Percentiles rank a stretch among this genome's conserved stretches.
Evolutionary conservation across 768 basidiomycete species (phyloP).

Genomic region (Cantharellus anzutake): DNA sequence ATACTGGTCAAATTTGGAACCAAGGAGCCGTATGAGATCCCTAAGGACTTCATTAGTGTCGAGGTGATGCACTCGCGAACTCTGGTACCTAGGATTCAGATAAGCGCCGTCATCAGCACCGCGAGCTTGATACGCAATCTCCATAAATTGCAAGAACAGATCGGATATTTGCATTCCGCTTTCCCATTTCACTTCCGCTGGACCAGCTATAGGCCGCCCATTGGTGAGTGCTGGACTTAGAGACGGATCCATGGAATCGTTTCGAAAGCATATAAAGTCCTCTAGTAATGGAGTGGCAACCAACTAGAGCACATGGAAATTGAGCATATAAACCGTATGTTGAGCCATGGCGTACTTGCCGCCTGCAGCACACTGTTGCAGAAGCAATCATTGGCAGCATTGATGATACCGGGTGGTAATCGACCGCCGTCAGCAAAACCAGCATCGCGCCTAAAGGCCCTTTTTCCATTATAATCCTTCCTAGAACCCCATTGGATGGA

Average conservation of each 20-base stretch:
- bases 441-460: too few relatives aligned
- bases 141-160: constrained; percentile 39
- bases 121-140: constrained; percentile 46
- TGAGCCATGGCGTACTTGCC: constrained; percentile 28
- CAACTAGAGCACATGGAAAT: constrained; percentile 25
- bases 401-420: constrained; percentile 54
- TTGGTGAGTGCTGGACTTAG: constrained; percentile 44
- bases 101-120: constrained; percentile 28
- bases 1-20: constrained; percentile 84
- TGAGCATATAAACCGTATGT: constrained; percentile 11
- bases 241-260: constrained; percentile 23
- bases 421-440: neutral
- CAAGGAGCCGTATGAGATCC: constrained; percentile 43
- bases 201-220: constrained; percentile 34
- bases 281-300: constrained; percentile 45
- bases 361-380: constrained; percentile 92
- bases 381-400: constrained; percentile 80
- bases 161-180: constrained; percentile 54
- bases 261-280: constrained; percentile 32
- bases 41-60: constrained; percentile 19
- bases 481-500: too few relatives aligned
- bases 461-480: too few relatives aligned
- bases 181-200: constrained; percentile 32
- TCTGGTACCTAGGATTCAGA: constrained; percentile 37
- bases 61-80: neutral